Percentiles rank a stretch among this genome's conserved stretches.
phyloP scores from a whole-genome alignment of 2,329 filamentous ascomycete genomes.

The Ophidiomyces ophidiicola region DNA sequence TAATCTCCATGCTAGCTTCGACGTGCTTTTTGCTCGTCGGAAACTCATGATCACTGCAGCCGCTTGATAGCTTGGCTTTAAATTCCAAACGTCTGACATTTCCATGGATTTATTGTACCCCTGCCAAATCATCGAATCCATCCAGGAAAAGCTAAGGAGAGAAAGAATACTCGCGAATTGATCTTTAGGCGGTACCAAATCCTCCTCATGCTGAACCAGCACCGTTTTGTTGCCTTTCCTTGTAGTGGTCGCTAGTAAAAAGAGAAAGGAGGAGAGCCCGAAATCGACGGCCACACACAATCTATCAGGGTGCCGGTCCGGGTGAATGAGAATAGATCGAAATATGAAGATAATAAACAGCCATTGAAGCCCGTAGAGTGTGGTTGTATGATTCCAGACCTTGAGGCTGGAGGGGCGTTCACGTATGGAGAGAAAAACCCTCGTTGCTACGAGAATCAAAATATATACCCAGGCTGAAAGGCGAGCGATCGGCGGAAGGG shows the following conservation, averaged over 20 bases:
- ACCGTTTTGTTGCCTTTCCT: constrained; percentile 88
- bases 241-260: constrained; percentile 64
- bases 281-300: constrained; percentile 63
- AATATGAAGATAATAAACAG: constrained; percentile 63
- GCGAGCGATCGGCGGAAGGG: constrained; percentile 52
- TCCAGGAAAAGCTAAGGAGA: constrained; percentile 76
- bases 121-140: constrained; percentile 76
- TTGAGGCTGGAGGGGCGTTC: constrained; percentile 55
- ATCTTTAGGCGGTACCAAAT: constrained; percentile 74
- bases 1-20: constrained; percentile 65
- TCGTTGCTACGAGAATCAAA: constrained; percentile 57
- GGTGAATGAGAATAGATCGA: constrained; percentile 73
- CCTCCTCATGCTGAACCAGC: constrained; percentile 75
- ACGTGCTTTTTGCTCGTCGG: constrained; percentile 71
- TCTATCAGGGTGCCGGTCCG: constrained; percentile 50
- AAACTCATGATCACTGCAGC: constrained; percentile 68
- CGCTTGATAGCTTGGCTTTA: constrained; percentile 79
- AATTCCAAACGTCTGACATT: constrained; percentile 80
- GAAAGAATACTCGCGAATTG: constrained; percentile 82
- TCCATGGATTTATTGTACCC: constrained; percentile 79
- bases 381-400: constrained; percentile 86
- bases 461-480: constrained; percentile 72
- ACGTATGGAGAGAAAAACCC: constrained; percentile 51
- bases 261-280: constrained; percentile 58
- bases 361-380: constrained; percentile 75